Base-by-base conservation (phyloP, 176 grass and related monocot species). In the Ananas comosus region DNA sequence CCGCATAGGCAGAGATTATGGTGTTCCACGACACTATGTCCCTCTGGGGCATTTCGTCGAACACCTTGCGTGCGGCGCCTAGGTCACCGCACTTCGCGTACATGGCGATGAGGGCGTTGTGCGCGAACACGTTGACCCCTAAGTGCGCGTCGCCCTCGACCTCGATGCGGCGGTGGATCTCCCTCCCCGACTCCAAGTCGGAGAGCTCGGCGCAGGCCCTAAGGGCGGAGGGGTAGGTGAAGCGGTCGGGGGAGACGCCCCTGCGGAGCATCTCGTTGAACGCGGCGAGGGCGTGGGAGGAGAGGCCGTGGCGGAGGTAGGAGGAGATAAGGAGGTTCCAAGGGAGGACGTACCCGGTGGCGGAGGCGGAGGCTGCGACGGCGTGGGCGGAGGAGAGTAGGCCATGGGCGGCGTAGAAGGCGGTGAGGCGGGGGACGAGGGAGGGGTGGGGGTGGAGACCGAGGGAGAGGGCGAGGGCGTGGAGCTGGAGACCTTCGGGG, bases 181-280 rank as follows among this genome's bases (percentile, higher is more conserved):
- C 80, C 65, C 69, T 70, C 7, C 87, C 83, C 1, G 74, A 57
- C 9, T 54, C 65, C 48, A 83, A 67, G 64, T 90, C 58, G 7
- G 49, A 3, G 42, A 78, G 22, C 42, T 83, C 80, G 19, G 79
- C 87, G 64, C 87, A 90, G 53, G 82, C 79, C 47, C 77, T 77
- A 19, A 90, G 80, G 13, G 85, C 76, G 27, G 83, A 75, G 10
- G 82, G 80, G 69, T 90, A 90, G 1, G 83, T 86, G 77, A 90
- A 90, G 64, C 27, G 47, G 63, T 90, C 83, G 0, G 76, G 80
- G 65, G 57, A 0, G 13, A 82, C 83, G 59, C 54, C 14, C 54
- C 14, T 8, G 4, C 10, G n/a, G n/a, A 79, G 11, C 76, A 79
- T 61, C 66, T 64, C 24, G 19, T 59, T 71, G 11, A 71, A 79